phyloP scores from a whole-genome alignment of 2,329 filamentous ascomycete genomes.

The Decorospora gaudefroyi region DNA sequence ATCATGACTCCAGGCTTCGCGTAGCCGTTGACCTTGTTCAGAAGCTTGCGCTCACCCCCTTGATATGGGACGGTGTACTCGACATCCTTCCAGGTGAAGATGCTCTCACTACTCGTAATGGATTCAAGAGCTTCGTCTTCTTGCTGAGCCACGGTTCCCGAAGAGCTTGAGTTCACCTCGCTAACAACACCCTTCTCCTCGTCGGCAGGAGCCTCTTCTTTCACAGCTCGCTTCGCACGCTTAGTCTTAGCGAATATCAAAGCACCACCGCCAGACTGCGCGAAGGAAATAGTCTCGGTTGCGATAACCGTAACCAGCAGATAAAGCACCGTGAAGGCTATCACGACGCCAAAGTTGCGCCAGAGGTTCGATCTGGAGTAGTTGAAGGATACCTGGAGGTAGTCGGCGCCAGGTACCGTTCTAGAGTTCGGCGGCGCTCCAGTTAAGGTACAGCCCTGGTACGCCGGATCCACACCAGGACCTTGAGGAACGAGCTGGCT shows the following conservation, averaged over 20 bases:
- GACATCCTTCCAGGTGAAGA: constrained; percentile 48
- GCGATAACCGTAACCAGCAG: constrained; percentile 71
- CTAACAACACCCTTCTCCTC: constrained; percentile 59
- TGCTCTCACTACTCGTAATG: constrained; percentile 46
- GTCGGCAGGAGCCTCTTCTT: constrained; percentile 55
- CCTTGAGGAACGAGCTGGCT: constrained; percentile 64
- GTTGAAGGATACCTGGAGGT: constrained; percentile 60
- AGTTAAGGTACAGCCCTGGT: constrained; percentile 65
- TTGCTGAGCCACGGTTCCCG: constrained; percentile 28
- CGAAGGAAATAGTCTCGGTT: constrained; percentile 69
- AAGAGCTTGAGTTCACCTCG: constrained; percentile 30
- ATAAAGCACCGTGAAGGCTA: constrained; percentile 76
- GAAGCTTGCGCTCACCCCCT: constrained; percentile 63
- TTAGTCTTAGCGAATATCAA: constrained; percentile 73
- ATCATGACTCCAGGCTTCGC: constrained; percentile 80
- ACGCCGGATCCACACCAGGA: constrained; percentile 58
- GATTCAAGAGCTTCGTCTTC: constrained; percentile 42
- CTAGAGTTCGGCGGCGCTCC: constrained; percentile 60
- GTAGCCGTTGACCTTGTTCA: constrained; percentile 74
- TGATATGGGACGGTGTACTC: constrained; percentile 73
- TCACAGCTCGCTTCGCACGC: constrained; percentile 60
- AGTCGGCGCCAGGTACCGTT: constrained; percentile 59
- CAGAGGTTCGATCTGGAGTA: constrained; percentile 64
- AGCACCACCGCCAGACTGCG: constrained; percentile 66
- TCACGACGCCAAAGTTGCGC: constrained; percentile 77